These are phyloP conservation scores for Chaetomium fimeti DNA, from an alignment of 495 filamentous ascomycete genomes.

Conservation along the genomic window DNA sequence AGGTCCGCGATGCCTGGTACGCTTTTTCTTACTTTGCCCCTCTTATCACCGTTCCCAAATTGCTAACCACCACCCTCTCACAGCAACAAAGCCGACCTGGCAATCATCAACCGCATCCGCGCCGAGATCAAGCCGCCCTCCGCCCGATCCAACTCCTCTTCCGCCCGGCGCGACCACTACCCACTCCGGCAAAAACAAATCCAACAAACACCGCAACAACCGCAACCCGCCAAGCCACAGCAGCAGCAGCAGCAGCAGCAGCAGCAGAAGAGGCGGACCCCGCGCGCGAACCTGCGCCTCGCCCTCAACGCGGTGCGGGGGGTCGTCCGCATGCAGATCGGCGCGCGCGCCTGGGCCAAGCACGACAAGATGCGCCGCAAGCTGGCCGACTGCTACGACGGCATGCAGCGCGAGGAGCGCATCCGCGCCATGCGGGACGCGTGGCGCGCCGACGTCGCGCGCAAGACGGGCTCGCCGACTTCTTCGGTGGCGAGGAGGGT, in stretches of 20 bases:
- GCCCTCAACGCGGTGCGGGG: conserved; percentile 41
- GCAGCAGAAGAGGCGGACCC: conserved; percentile 13
- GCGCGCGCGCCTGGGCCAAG: conserved; percentile 42
- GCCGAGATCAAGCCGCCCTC: conserved; percentile 42
- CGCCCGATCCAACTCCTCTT: conserved; percentile 27
- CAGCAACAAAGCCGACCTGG: conserved; percentile 89
- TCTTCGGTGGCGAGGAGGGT: background rate
- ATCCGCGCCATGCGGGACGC: conserved; percentile 34
- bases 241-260: background rate
- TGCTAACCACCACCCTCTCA: conserved; percentile 16
- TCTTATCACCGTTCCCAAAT: conserved; percentile 10
- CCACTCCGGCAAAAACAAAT: background rate
- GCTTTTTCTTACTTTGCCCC: conserved; percentile 40
- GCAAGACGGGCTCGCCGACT: background rate
- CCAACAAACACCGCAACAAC: background rate
- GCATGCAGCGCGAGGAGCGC: conserved; percentile 38
- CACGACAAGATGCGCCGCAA: conserved; percentile 41
- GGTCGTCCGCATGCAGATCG: conserved; percentile 44
- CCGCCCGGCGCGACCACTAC: conserved; percentile 16
- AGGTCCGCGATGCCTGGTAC: conserved; percentile 81
- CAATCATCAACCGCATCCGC: conserved; percentile 72
- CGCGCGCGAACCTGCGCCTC: conserved; percentile 28
- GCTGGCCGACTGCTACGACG: conserved; percentile 42
- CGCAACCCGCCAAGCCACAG: background rate
- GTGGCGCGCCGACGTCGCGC: conserved; percentile 30